Evolutionary conservation across 2,329 filamentous ascomycete genomes (phyloP), one percentile per base, ranked within the genome.

Genomic region (Chalara sp.): DNA sequence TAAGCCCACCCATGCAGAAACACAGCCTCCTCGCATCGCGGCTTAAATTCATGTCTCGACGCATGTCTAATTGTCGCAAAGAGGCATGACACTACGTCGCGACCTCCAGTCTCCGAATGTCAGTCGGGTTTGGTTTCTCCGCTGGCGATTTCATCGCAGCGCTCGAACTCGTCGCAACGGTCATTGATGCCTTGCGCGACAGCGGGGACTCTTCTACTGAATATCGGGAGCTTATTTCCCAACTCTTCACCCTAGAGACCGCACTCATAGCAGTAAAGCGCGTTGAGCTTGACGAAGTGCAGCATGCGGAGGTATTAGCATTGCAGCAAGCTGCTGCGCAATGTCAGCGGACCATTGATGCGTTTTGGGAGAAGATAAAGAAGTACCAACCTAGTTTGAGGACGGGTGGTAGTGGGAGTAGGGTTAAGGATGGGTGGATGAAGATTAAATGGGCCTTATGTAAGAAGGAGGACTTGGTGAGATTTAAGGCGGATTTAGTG

Each of bases 301-400:
- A 58, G 12, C 35, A 54, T 46, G 53, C 46, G 10, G 57, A 63
- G 30, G 11, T 39, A n/a, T 35, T 60, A 29, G 57, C 63, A 1
- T 44, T 67, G 7, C 48, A 53, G 39, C 55, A 63, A 42, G 61
- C 59, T 2, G 57, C 56, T 5, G 35, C 55, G 32, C 51, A 58
- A 32, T 67, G 61, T 49, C 61, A 62, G 39, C 44, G 43, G 12
- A 62, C 63, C 21, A 63, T 66, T n/a, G 56, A 62, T 51, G 50
- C 49, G 2, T 68, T 66, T 40, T 60, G 57, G 52, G 48, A 55
- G 42, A 63, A 59, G 31, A 53, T 63, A 2, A 41, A 60, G 47
- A 62, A 62, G 32, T 64, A 64, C 29, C 61, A 68, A 47, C 61
- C 58, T 13, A 31, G 6, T 52, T 29, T 58, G 28, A 31, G 41